Percentiles rank a stretch among this genome's conserved stretches.
Conservation (phyloP, 2,329 filamentous ascomycete genomes). For the Samsoniella hepiali region DNA sequence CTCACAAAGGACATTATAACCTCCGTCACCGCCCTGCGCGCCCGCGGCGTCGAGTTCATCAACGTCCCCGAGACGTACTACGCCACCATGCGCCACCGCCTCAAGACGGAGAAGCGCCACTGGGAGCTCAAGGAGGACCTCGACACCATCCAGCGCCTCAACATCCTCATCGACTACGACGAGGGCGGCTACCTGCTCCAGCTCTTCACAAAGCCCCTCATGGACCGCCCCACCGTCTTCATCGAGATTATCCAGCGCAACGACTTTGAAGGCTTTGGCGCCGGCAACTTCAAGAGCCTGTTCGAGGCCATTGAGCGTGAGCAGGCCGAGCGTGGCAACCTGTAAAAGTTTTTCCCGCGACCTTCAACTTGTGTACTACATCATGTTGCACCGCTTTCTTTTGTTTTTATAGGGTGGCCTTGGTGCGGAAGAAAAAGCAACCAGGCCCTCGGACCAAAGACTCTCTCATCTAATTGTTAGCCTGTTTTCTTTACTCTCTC, state of each 20-base stretch:
- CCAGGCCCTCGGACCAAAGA: background rate
- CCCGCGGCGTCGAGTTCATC: conserved; percentile 92
- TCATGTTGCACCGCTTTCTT: background rate
- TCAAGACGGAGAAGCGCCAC: conserved; percentile 59
- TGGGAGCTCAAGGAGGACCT: conserved; percentile 76
- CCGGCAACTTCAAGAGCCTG: conserved; percentile 91
- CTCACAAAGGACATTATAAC: conserved; percentile 76
- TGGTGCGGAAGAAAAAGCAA: background rate
- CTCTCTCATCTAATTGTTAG: background rate
- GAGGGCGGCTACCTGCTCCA: conserved; percentile 80
- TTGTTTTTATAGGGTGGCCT: background rate
- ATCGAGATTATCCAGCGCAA: conserved; percentile 94
- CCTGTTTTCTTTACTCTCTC: background rate
- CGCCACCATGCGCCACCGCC: conserved; percentile 66
- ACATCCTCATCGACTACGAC: conserved; percentile 94
- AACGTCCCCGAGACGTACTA: conserved; percentile 86
- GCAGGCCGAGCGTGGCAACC: conserved; percentile 80
- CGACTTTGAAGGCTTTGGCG: conserved; percentile 87
- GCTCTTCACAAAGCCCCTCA: conserved; percentile 80
- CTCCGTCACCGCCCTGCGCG: conserved; percentile 72
- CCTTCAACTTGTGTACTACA: no score
- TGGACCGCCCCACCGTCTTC: conserved; percentile 94
- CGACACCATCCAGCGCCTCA: conserved; percentile 69
- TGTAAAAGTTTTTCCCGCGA: conserved; percentile 43
- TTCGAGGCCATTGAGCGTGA: conserved; percentile 96